phyloP scores from a whole-genome alignment of 805 yeast species.

The Yarrowia yakushimensis region DNA sequence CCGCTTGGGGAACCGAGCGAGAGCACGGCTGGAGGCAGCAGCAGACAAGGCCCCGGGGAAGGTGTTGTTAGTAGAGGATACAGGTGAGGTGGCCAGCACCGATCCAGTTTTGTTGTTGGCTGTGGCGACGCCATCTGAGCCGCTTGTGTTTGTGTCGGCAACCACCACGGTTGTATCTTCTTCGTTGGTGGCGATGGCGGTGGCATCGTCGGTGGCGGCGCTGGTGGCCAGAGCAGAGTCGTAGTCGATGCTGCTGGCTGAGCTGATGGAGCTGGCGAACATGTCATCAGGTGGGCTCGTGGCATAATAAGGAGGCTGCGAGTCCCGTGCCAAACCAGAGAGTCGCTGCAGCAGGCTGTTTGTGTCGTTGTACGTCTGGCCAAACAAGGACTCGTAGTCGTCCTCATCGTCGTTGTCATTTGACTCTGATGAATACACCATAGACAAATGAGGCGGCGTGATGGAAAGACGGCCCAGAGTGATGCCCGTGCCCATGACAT shows the following conservation, averaged over 20 bases:
- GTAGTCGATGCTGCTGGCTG: slow-evolving; percentile 6
- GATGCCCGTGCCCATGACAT: slow-evolving; percentile 21
- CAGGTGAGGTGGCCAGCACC: background rate
- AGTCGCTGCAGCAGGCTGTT: slow-evolving; percentile 6
- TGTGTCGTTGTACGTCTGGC: slow-evolving; percentile 15
- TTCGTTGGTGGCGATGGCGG: background rate
- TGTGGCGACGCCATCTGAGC: background rate
- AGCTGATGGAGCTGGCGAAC: slow-evolving; percentile 1
- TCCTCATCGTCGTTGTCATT: slow-evolving; percentile 17
- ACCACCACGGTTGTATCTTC: background rate
- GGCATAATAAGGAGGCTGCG: slow-evolving; percentile 1
- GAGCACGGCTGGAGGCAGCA: background rate
- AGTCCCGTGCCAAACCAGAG: background rate
- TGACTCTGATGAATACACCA: slow-evolving; percentile 1
- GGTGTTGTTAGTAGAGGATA: background rate
- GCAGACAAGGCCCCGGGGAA: background rate
- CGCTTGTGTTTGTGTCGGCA: background rate
- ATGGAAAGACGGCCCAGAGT: slow-evolving; percentile 18
- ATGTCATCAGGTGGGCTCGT: slow-evolving; percentile 11
- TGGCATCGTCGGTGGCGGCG: background rate
- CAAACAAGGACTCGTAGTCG: slow-evolving; percentile 17
- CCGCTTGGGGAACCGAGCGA: background rate
- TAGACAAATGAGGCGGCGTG: slow-evolving; percentile 22
- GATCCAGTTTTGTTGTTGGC: background rate
- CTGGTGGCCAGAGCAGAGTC: slow-evolving; percentile 1